Evolutionary conservation across 306 rosid genomes (phyloP).

Genomic region (Cicer cuneatum): DNA sequence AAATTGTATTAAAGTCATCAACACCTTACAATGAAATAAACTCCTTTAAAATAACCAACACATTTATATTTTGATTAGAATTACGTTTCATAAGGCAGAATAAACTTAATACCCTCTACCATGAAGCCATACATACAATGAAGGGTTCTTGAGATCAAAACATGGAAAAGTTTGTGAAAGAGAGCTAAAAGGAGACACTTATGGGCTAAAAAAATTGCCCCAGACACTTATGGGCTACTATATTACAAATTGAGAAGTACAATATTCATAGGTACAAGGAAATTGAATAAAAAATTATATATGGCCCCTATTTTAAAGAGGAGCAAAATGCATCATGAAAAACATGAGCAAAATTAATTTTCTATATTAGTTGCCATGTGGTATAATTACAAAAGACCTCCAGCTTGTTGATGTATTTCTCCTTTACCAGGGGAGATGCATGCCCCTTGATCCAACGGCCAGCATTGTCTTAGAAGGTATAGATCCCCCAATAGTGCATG

Average conservation of each 20-base stretch:
- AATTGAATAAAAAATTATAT: conserved; percentile 3
- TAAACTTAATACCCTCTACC: neutral
- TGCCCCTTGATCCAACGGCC: conserved; percentile 31
- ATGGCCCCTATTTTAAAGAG: conserved; percentile 31
- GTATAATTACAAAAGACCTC: conserved; percentile 49
- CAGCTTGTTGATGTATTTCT: conserved; percentile 40
- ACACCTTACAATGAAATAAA: neutral
- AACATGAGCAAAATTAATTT: conserved; percentile 4
- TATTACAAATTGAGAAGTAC: conserved; percentile 37
- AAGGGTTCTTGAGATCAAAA: neutral
- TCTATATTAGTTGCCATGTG: conserved; percentile 33
- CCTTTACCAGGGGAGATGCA: conserved; percentile 36
- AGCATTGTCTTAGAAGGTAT: conserved; percentile 20
- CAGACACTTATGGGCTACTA: no score
- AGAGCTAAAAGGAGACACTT: neutral
- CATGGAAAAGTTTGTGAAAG: neutral
- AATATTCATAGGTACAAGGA: conserved; percentile 16
- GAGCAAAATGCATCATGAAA: conserved; percentile 5
- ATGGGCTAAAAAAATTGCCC: no score
- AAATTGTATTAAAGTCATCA: conserved; percentile 12
- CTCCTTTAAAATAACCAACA: neutral
- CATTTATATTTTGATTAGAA: neutral
- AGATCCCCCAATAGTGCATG: conserved; percentile 27
- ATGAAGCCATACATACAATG: neutral
- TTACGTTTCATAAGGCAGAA: neutral